These are phyloP conservation scores for Penicillium chermesinum DNA, from an alignment of 495 filamentous ascomycete species.

Conservation along the genomic window DNA sequence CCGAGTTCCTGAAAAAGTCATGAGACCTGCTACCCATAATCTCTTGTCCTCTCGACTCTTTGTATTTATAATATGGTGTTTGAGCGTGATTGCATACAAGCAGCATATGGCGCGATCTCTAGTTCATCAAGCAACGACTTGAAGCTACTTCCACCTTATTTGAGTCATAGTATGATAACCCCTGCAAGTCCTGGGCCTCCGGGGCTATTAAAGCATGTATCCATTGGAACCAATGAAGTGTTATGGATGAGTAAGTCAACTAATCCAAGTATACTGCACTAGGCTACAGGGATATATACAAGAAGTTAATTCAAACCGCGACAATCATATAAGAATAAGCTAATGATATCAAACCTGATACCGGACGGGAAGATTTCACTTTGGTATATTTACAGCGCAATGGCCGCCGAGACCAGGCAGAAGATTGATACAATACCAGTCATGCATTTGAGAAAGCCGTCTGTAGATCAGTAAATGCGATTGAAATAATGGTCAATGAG, in stretches of 20 bases:
- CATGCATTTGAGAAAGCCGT: constrained; percentile 33
- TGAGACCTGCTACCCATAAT: constrained; percentile 4
- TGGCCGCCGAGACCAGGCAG: constrained; percentile 24
- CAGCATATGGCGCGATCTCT: neutral
- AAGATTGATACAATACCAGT: constrained; percentile 32
- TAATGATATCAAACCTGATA: too few relatives aligned
- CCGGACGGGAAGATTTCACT: too few relatives aligned
- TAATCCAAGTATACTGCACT: too few relatives aligned
- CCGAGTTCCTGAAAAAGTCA: constrained; percentile 56
- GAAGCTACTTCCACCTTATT: too few relatives aligned
- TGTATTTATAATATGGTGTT: constrained; percentile 23
- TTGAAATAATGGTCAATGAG: constrained; percentile 39
- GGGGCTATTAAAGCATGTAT: too few relatives aligned
- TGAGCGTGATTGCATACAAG: neutral
- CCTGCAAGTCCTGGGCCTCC: too few relatives aligned
- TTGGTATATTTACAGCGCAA: constrained; percentile 30
- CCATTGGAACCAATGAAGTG: too few relatives aligned
- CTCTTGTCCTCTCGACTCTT: constrained; percentile 8
- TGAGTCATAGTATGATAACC: too few relatives aligned
- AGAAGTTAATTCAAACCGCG: too few relatives aligned
- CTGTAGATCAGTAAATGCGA: constrained; percentile 36
- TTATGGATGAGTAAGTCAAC: too few relatives aligned
- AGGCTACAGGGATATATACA: too few relatives aligned
- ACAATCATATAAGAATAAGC: too few relatives aligned
- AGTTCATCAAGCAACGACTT: neutral